Conservation (phyloP, 345 rosid genomes). For the Arabis alpina region DNA sequence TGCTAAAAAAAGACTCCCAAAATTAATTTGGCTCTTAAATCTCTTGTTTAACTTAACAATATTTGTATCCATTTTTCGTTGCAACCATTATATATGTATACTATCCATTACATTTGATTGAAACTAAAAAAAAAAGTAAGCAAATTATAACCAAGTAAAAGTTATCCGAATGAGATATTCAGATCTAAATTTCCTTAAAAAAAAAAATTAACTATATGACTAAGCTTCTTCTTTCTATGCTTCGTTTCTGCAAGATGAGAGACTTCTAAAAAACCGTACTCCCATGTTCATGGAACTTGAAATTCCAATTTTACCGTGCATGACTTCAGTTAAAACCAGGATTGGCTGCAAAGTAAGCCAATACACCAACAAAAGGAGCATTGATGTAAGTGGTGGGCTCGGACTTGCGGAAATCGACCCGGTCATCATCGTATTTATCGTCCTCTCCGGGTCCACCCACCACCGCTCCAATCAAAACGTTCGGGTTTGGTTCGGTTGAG, state of each 20-base stretch:
- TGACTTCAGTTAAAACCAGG: conserved; percentile 43
- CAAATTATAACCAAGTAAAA: background rate
- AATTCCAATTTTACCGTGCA: background rate
- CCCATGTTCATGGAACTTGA: background rate
- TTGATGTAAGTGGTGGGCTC: conserved; percentile 96
- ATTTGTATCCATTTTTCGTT: background rate
- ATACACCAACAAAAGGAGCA: conserved; percentile 95
- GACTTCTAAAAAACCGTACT: conserved; percentile 39
- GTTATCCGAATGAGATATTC: conserved; percentile 33
- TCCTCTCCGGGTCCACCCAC: conserved; percentile 91
- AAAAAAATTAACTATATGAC: background rate
- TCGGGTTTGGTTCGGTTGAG: conserved; percentile 73
- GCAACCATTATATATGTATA: background rate
- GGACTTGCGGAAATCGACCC: conserved; percentile 75
- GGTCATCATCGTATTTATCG: conserved; percentile 65
- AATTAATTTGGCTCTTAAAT: background rate
- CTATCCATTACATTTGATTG: conserved; percentile 13
- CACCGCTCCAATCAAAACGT: conserved; percentile 72
- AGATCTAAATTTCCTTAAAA: background rate
- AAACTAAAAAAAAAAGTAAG: background rate
- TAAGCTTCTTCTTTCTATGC: conserved; percentile 51
- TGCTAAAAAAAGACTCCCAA: background rate
- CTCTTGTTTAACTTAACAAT: background rate
- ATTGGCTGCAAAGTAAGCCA: conserved; percentile 88
- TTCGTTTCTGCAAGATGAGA: conserved; percentile 51